Conservation (phyloP, 2,329 filamentous ascomycete species). For the Botrytis byssoidea region DNA sequence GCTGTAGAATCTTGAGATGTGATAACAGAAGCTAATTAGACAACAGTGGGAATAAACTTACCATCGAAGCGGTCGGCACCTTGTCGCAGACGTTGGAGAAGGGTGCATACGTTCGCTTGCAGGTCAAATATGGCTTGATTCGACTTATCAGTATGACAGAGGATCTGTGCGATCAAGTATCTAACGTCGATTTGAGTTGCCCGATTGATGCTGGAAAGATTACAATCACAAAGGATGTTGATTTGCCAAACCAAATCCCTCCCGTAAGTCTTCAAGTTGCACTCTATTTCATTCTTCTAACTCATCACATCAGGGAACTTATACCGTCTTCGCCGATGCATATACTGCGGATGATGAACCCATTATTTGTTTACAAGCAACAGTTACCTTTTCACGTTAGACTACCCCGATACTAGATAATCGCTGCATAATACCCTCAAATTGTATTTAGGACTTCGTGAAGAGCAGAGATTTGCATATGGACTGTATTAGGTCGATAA, state of each 20-base stretch:
- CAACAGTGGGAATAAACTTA: slow-evolving; percentile 70
- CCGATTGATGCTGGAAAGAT: slow-evolving; percentile 79
- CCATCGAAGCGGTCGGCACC: slow-evolving; percentile 75
- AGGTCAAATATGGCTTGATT: slow-evolving; percentile 94
- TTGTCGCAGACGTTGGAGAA: slow-evolving; percentile 70
- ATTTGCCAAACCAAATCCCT: slow-evolving; percentile 83
- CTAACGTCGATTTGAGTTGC: slow-evolving; percentile 85
- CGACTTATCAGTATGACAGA: slow-evolving; percentile 76
- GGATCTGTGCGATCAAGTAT: slow-evolving; percentile 85
- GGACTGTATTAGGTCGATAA: slow-evolving; percentile 18
- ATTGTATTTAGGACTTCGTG: not conserved
- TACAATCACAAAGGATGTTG: slow-evolving; percentile 74
- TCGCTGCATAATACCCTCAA: slow-evolving; percentile 8
- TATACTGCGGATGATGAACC: slow-evolving; percentile 65
- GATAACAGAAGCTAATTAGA: slow-evolving; percentile 28
- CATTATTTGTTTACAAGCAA: slow-evolving; percentile 84
- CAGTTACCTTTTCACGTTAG: slow-evolving; percentile 54
- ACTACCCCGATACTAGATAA: slow-evolving; percentile 1
- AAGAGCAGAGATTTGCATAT: not conserved
- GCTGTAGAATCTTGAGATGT: not conserved
- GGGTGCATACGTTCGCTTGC: slow-evolving; percentile 77
- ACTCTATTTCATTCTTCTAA: slow-evolving; percentile 17
- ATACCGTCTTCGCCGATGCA: slow-evolving; percentile 85
- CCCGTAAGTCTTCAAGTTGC: slow-evolving; percentile 60
- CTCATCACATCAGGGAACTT: slow-evolving; percentile 66